phyloP scores from a whole-genome alignment of 1,284 basidiomycete genomes.

The Malassezia obtusa region DNA sequence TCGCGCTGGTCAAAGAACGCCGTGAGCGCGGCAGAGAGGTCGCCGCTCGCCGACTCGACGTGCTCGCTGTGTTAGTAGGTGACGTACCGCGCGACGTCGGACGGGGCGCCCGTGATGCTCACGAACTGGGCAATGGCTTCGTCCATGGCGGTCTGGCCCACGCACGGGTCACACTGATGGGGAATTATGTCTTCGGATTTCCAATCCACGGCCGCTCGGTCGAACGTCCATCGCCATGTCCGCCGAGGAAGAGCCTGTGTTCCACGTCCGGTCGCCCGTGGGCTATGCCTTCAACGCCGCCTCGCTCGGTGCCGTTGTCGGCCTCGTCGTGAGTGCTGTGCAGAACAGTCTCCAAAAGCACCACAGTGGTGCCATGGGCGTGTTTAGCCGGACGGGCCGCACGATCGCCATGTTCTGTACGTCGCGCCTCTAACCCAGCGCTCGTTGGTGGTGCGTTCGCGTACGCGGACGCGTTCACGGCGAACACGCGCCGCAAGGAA shows the following conservation, averaged over 20 bases:
- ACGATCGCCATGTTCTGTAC: conserved; percentile 66
- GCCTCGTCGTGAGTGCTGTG: conserved; percentile 38
- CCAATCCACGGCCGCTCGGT: background rate
- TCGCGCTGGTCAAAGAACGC: conserved; percentile 45
- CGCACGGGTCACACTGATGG: conserved; percentile 13
- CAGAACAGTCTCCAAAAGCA: conserved; percentile 52
- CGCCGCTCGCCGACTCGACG: conserved; percentile 46
- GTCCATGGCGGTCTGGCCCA: conserved; percentile 27
- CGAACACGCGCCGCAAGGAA: conserved; percentile 70
- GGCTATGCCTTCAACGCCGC: conserved; percentile 32
- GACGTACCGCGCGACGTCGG: conserved; percentile 40
- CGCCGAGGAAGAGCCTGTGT: conserved; percentile 10
- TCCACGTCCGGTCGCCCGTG: conserved; percentile 27
- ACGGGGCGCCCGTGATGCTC: conserved; percentile 44
- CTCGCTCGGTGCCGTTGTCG: conserved; percentile 26
- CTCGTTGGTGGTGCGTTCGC: conserved; percentile 85
- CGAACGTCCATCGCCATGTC: conserved; percentile 1
- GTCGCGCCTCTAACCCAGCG: conserved; percentile 44
- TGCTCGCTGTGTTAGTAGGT: conserved; percentile 31
- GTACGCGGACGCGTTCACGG: conserved; percentile 66
- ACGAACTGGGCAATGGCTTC: conserved; percentile 33
- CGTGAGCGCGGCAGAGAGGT: conserved; percentile 48
- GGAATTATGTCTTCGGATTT: conserved; percentile 2
- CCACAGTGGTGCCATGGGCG: conserved; percentile 73
- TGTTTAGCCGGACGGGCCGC: conserved; percentile 66